These are phyloP conservation scores for Dictyostelium capitatum DNA, from an alignment of 78 protist species.

Conservation along the genomic window DNA sequence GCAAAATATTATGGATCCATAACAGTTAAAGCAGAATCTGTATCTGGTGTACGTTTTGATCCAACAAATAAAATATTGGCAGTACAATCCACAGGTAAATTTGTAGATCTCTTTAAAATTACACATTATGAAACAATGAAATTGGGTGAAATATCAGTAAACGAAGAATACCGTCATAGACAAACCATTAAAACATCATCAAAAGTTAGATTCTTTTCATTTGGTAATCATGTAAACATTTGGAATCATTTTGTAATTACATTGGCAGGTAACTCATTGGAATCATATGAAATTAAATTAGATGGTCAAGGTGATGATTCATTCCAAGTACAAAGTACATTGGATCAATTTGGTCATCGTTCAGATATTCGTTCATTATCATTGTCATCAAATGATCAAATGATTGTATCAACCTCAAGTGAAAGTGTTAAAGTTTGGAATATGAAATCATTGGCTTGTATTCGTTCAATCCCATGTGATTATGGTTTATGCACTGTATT, in stretches of 20 bases:
- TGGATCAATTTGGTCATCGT: constrained; percentile 88
- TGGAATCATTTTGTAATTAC: constrained; percentile 46
- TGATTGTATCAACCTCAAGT: constrained; percentile 49
- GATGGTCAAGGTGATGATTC: background rate
- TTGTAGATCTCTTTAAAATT: constrained; percentile 48
- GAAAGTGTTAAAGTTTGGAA: constrained; percentile 89
- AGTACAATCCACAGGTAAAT: constrained; percentile 35
- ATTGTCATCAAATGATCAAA: constrained; percentile 69
- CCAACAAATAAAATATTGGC: constrained; percentile 52
- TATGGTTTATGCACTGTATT: constrained; percentile 89
- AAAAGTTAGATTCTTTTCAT: constrained; percentile 56
- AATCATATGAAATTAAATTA: constrained; percentile 30
- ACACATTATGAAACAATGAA: constrained; percentile 14
- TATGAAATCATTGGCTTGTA: constrained; percentile 61
- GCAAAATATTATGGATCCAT: constrained; percentile 70
- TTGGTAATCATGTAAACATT: constrained; percentile 5
- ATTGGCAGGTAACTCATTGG: constrained; percentile 77
- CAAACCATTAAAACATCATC: constrained; percentile 64
- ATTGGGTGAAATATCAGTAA: constrained; percentile 8
- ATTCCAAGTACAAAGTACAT: background rate
- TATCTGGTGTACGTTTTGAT: constrained; percentile 37
- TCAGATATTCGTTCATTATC: constrained; percentile 88
- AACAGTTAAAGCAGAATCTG: constrained; percentile 44
- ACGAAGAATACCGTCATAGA: constrained; percentile 47
- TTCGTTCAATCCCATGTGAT: constrained; percentile 87